A percentile compares a stretch with the other conserved stretches of the same genome.
These are phyloP conservation scores for Ballota nigra DNA, from an alignment of 257 asterid species.

Conservation along the genomic window DNA sequence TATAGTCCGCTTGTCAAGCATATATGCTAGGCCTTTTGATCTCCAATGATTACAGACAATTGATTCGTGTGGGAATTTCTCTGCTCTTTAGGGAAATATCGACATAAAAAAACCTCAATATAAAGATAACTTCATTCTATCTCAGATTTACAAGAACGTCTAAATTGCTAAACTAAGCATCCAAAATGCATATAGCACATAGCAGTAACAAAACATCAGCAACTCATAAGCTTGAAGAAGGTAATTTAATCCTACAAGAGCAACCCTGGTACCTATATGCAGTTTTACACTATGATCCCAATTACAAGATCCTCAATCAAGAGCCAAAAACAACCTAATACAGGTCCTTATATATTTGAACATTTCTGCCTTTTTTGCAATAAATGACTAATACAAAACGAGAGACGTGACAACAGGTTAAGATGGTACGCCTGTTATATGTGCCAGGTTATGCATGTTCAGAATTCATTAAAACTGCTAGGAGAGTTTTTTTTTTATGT, in stretches of 20 bases:
- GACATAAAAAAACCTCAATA: slow-evolving; percentile 9
- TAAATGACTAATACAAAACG: background rate
- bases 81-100: slow-evolving; percentile 40
- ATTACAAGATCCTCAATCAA: too few relatives aligned
- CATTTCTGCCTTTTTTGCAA: background rate
- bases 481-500: background rate
- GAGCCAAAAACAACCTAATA: too few relatives aligned
- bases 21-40: slow-evolving; percentile 60
- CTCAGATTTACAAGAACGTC: background rate
- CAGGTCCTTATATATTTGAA: too few relatives aligned
- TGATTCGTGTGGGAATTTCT: slow-evolving; percentile 46
- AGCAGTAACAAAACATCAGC: background rate
- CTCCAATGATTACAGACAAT: slow-evolving; percentile 57
- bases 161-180: background rate
- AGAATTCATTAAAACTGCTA: background rate
- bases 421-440: background rate
- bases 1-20: slow-evolving; percentile 74
- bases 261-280: too few relatives aligned
- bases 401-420: background rate
- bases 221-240: background rate
- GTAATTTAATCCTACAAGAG: slow-evolving; percentile 4
- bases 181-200: background rate
- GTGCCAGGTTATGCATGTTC: background rate
- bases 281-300: too few relatives aligned
- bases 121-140: background rate